phyloP scores from a whole-genome alignment of 352 stramenopile species.

The Halophytophthora batemanensis region DNA sequence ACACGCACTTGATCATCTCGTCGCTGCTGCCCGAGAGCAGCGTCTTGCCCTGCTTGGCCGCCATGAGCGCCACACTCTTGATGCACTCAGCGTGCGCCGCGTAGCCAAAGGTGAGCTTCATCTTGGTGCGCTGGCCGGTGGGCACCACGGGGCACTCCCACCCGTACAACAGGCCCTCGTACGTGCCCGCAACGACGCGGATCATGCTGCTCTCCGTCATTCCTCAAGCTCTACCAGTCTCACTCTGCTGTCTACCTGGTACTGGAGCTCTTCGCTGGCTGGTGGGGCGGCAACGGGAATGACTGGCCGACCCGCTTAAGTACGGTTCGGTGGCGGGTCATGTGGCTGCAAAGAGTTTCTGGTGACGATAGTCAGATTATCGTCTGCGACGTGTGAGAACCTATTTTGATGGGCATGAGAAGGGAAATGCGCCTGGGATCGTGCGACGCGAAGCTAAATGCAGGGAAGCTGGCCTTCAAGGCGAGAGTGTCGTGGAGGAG shows the following conservation, averaged over 20 bases:
- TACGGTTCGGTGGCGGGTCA: constrained; percentile 22
- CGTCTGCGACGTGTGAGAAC: constrained; percentile 43
- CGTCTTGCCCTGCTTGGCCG: constrained; percentile 74
- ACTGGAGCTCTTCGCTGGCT: constrained; percentile 19
- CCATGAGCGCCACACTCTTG: constrained; percentile 83
- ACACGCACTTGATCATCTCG: constrained; percentile 84
- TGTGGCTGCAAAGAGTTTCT: constrained; percentile 9
- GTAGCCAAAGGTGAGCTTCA: constrained; percentile 87
- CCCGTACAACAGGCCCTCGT: constrained; percentile 84
- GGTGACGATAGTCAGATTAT: constrained; percentile 20
- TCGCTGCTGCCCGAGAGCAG: constrained; percentile 80
- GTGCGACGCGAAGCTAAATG: constrained; percentile 11
- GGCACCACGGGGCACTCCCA: constrained; percentile 57
- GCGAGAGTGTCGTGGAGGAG: not conserved
- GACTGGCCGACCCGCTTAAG: constrained; percentile 15
- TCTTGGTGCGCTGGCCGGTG: constrained; percentile 36
- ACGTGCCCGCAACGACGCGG: constrained; percentile 81
- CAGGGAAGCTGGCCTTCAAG: constrained; percentile 5
- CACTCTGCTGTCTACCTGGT: not conserved
- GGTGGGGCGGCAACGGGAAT: constrained; percentile 11
- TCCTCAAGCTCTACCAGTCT: constrained; percentile 1
- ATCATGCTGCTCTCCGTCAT: constrained; percentile 38
- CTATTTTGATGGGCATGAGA: constrained; percentile 2
- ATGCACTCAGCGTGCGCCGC: constrained; percentile 82
- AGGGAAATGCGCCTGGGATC: constrained; percentile 24